Base-by-base conservation (phyloP, 495 filamentous ascomycete genomes). In the Penicillium subrubescens region DNA sequence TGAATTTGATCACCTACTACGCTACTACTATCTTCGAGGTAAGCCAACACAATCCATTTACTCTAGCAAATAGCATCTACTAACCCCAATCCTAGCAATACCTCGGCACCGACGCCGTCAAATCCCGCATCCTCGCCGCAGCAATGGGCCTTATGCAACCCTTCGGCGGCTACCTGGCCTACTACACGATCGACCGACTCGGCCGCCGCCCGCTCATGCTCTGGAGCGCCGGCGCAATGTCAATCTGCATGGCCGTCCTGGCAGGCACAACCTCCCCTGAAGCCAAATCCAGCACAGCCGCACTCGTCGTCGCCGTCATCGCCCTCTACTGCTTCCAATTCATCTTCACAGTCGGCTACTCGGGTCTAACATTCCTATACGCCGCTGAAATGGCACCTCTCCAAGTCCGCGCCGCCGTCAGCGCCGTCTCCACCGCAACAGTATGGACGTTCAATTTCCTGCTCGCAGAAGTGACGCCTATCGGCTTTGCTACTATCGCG, bases 51-150 rank as follows among this genome's bases (percentile, higher is more conserved):
- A 8, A 8, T 2, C 8, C 15, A 19, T 17, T 37, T 17, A 17
- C 17, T 19, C 1, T 1, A 52, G 25, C 25, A 33, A 55, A 33
- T 37, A 19, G 1, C 25, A 21, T 17, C 25, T 5, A 60, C 81
- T 83, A 0, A 80, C 85, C 0, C 80, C 1, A 17, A 17, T 11
- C 31, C 71, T 71, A 88, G 55, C 79, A 88, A 70, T 82, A 83
- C 52, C 82, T 89, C 35, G 77, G 80, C 4, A 73, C 89, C 6
- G 75, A 75, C 29, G 90, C 95, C 66, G 84, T 95, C 53, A 92
- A 94, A 74, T 93, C 93, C 0, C 93, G 92, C 57, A 78, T 97
- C 4, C 78, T 94, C 0, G 89, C 90, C 12, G 91, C 90, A 37
- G 82, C 91, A 8, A 92, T 91, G 81, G 89, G 89, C 80, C 77